Conservation (phyloP, 345 rosid species). For the Hypericum androsaemum region DNA sequence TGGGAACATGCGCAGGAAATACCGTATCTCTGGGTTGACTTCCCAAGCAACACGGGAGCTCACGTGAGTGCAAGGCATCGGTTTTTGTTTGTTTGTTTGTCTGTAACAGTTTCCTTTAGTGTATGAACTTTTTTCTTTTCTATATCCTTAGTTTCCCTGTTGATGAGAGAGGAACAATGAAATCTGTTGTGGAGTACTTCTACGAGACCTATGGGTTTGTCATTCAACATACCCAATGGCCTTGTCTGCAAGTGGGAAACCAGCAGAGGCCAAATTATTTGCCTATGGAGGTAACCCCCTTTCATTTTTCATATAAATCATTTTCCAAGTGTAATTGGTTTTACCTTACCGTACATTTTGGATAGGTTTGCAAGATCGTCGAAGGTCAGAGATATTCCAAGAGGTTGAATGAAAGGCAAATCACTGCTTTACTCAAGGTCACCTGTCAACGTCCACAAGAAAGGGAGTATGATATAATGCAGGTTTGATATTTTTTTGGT, state of each 20-base stretch:
- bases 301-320: not conserved
- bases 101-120: not conserved
- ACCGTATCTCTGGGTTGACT: slow-evolving; percentile 84
- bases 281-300: slow-evolving; percentile 71
- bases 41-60: slow-evolving; percentile 84
- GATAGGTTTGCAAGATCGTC: slow-evolving; percentile 88
- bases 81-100: not conserved
- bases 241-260: slow-evolving; percentile 92
- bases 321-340: not conserved
- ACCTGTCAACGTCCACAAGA: slow-evolving; percentile 90
- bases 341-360: not conserved
- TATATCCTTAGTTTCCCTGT: slow-evolving; percentile 57
- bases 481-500: slow-evolving; percentile 26
- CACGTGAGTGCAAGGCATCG: slow-evolving; percentile 39
- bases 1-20: slow-evolving; percentile 91
- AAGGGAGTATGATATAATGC: slow-evolving; percentile 68
- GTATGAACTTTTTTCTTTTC: not conserved
- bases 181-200: slow-evolving; percentile 85
- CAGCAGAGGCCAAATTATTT: slow-evolving; percentile 83
- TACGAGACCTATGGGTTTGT: slow-evolving; percentile 62
- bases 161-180: slow-evolving; percentile 78
- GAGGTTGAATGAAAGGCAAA: slow-evolving; percentile 88
- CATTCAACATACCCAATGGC: slow-evolving; percentile 70
- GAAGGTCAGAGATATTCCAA: slow-evolving; percentile 97
- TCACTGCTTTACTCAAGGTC: slow-evolving; percentile 77